Base-by-base conservation (phyloP, 202 grass and related monocot genomes). In the Setaria viridis region DNA sequence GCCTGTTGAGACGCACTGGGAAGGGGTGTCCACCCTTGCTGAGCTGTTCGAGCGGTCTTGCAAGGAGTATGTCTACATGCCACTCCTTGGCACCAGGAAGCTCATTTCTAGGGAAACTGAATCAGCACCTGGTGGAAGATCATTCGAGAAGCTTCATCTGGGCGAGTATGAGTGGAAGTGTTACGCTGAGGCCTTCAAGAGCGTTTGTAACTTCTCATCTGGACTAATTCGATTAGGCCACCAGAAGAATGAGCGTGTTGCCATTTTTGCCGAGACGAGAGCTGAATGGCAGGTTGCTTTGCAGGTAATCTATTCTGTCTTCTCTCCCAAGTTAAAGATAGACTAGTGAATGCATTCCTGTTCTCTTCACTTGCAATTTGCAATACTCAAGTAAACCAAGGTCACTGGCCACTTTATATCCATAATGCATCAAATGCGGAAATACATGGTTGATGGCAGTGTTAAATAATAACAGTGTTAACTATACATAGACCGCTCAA, bases 141-240 rank as follows among this genome's bases (percentile, higher is more conserved):
- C 89, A 60, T 95, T 95, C 78, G 93, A 99, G 88, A 98, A 99
- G 77, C 74, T 99, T 60, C 96, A 99, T 87, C 82, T 99, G 55
- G 96, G 96, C 48, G 88, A 99, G 37, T 99, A 99, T 25, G 91
- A 95, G 25, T 99, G 96, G 96, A 67, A 94, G 41, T 92, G 89
- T 80, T 99, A 99, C 9, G 91, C 90, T 62, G 93, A 94, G 56
- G 85, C 82, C 74, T 95, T 99, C 75, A 92, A 95, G 83, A 63
- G 67, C 2, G 93, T 88, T 33, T 92, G 96, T 73, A 88, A 47
- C 85, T 99, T 99, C 21, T 87, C 93, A 37, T 95, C 96, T 53
- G 96, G 96, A 78, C 81, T 99, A 67, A 64, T 94, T 75, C 86
- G 80, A 9, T 70, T 95, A 66, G 90, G 96, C 47, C 96, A 95